Evolutionary conservation across 768 basidiomycete genomes (phyloP), one percentile per base, ranked within the genome.

Genomic region (Amanita molliuscula): DNA sequence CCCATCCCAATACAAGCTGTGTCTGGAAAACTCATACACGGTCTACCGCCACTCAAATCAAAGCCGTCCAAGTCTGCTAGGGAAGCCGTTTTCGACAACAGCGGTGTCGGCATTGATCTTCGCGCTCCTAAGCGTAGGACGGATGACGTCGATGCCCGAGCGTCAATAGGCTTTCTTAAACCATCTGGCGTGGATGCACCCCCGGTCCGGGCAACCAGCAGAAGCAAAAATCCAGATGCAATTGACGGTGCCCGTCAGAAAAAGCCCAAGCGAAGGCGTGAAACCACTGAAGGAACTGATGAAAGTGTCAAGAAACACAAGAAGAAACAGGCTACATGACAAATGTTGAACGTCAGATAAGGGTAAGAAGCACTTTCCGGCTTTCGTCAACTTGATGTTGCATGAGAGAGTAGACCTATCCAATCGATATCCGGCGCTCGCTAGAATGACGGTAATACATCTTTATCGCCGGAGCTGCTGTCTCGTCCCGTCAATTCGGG

Each of bases 131-230:
- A 29, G 26, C 42, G 26, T 16, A 44, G 10, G 8, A 35, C 52
- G 18, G 50, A 53, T 20, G 9, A 50, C 25, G 42, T 15, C 25
- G 26, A 29, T 7, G 51, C 41, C 5, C 4, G 11, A 3, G 16
- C 26, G 10, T n/a, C 28, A 23, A 33, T 42, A 23, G 55, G 48
- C 7, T 81, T 81, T 61, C 54, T 79, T 52, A 81, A 78, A 56
- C 81, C 81, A 29, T 65, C 70, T 40, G 79, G 78, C 26, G 71
- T 82, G 15, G 79, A 81, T 51, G 76, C 69, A 37, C 75, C 73
- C 29, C 62, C 67, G 47, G n/a, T n/a, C n/a, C n/a, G n/a, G n/a
- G 42, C 18, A 4, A 31, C 31, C 2, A 49, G 16, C 54, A 50
- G 54, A 50, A 55, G 47, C 36, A 31, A 38, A 46, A n/a, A 34